phyloP scores from a whole-genome alignment of 345 rosid genomes.

The Camelina laxa region DNA sequence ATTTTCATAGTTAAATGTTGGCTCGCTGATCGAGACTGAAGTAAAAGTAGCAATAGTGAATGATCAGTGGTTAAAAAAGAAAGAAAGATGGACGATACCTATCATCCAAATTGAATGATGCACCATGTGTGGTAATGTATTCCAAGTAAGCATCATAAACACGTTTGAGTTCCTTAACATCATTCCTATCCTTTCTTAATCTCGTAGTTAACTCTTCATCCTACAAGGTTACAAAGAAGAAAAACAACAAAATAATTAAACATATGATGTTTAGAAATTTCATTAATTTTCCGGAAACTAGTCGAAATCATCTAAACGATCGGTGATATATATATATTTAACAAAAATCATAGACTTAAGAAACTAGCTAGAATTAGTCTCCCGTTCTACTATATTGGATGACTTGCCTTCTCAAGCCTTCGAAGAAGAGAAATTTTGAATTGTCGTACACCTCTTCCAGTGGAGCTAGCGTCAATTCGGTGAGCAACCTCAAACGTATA shows the following conservation, averaged over 20 bases:
- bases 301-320: background rate
- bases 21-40: slow-evolving; percentile 15
- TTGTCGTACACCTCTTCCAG: slow-evolving; percentile 77
- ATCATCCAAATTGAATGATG: slow-evolving; percentile 50
- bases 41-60: background rate
- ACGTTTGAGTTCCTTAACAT: slow-evolving; percentile 68
- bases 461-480: slow-evolving; percentile 62
- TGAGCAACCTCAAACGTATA: slow-evolving; percentile 78
- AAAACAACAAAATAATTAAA: background rate
- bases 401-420: slow-evolving; percentile 67
- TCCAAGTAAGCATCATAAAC: slow-evolving; percentile 68
- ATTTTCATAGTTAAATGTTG: slow-evolving; percentile 21
- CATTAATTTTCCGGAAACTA: background rate
- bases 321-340: background rate
- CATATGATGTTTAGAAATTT: background rate
- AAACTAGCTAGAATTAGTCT: background rate
- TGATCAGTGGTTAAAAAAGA: background rate
- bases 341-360: background rate
- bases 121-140: slow-evolving; percentile 55
- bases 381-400: background rate
- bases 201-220: slow-evolving; percentile 58
- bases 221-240: slow-evolving; percentile 47
- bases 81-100: slow-evolving; percentile 45
- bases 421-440: slow-evolving; percentile 83
- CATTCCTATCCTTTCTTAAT: slow-evolving; percentile 56